A percentile compares a stretch with the other conserved stretches of the same genome.
These are phyloP conservation scores for Fonsecaea multimorphosa DNA, from an alignment of 2,329 filamentous ascomycete genomes.

Conservation along the genomic window DNA sequence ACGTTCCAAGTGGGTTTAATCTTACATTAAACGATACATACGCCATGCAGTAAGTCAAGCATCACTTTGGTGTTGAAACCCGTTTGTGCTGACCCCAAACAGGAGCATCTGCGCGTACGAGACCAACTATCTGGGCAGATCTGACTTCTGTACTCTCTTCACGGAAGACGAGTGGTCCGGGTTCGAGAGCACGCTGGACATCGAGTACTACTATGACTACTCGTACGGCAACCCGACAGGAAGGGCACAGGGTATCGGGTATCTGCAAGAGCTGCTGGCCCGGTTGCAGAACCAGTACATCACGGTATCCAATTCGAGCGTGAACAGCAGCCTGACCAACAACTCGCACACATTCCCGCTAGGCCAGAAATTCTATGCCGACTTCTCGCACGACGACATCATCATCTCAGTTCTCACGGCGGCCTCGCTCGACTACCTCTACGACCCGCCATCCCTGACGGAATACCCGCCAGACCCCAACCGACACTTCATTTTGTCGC, in stretches of 20 bases:
- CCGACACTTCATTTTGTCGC: slow-evolving; percentile 57
- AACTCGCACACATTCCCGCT: slow-evolving; percentile 57
- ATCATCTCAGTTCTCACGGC: slow-evolving; percentile 59
- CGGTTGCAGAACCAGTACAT: slow-evolving; percentile 57
- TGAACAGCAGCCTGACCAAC: slow-evolving; percentile 58
- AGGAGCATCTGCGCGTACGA: slow-evolving; percentile 62
- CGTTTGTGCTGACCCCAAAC: slow-evolving; percentile 41
- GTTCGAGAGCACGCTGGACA: slow-evolving; percentile 61
- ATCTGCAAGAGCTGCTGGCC: slow-evolving; percentile 59
- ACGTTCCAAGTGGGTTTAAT: slow-evolving; percentile 56
- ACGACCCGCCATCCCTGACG: slow-evolving; percentile 53
- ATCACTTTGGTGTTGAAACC: background rate
- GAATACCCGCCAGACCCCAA: slow-evolving; percentile 44
- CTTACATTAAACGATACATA: slow-evolving; percentile 60
- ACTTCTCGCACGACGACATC: slow-evolving; percentile 62
- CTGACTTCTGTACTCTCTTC: slow-evolving; percentile 61
- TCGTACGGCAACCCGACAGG: slow-evolving; percentile 57
- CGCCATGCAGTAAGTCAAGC: slow-evolving; percentile 48
- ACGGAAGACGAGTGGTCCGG: slow-evolving; percentile 62
- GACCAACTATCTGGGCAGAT: slow-evolving; percentile 56
- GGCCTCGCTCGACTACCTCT: slow-evolving; percentile 62
- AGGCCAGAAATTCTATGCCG: slow-evolving; percentile 57
- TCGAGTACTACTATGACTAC: slow-evolving; percentile 57
- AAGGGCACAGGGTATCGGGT: slow-evolving; percentile 61
- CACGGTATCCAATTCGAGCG: slow-evolving; percentile 55